phyloP scores from a whole-genome alignment of 306 rosid species.

The Cercis canadensis region DNA sequence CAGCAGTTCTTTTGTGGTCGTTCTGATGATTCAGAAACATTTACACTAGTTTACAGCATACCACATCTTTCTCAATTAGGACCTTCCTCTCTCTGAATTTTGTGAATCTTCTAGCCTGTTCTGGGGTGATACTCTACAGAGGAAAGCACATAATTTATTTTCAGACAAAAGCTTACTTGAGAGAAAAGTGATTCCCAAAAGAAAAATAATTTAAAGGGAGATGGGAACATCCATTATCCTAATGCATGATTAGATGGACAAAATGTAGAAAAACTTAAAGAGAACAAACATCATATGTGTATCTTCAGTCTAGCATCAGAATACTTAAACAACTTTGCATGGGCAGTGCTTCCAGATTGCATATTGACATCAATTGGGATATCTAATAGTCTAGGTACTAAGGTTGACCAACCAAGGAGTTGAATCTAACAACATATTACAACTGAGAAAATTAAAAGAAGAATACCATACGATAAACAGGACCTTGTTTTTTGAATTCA shows the following conservation, averaged over 20 bases:
- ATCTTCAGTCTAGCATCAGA: conserved; percentile 28
- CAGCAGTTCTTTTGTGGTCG: conserved; percentile 19
- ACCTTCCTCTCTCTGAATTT: conserved; percentile 97
- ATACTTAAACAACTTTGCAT: conserved; percentile 1
- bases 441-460: background rate
- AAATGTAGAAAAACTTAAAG: conserved; percentile 18
- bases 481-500: background rate
- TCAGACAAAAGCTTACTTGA: conserved; percentile 29
- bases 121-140: conserved; percentile 77
- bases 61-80: conserved; percentile 99
- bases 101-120: conserved; percentile 93
- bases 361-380: background rate
- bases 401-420: conserved; percentile 1
- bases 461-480: background rate
- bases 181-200: background rate
- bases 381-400: background rate
- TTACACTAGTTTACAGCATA: conserved; percentile 46
- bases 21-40: conserved; percentile 30
- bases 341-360: no score
- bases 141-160: conserved; percentile 22
- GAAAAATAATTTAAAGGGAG: conserved; percentile 1
- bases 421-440: conserved; percentile 8
- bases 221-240: background rate
- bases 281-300: conserved; percentile 8
- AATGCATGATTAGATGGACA: conserved; percentile 15